A percentile compares a stretch with the other conserved stretches of the same genome.
Conservation (phyloP, 2,329 filamentous ascomycete species). For the Neonectria faginata region DNA sequence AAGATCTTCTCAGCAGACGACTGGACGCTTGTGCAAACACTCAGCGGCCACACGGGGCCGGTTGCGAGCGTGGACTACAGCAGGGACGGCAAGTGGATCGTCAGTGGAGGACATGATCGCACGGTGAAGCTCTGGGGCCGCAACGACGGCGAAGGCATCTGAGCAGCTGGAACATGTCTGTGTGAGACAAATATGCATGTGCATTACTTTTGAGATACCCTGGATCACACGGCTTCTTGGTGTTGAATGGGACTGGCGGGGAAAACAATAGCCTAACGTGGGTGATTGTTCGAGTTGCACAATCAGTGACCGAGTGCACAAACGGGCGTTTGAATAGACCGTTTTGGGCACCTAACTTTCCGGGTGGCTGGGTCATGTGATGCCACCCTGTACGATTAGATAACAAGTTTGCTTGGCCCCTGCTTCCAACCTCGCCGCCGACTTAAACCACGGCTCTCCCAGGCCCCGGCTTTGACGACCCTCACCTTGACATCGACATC, state of each 20-base stretch:
- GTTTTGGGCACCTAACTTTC: slow-evolving; percentile 14
- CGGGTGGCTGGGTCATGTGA: slow-evolving; percentile 39
- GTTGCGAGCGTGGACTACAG: slow-evolving; percentile 93
- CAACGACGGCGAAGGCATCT: slow-evolving; percentile 75
- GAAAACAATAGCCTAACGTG: neutral
- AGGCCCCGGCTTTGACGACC: slow-evolving; percentile 29
- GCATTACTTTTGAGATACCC: slow-evolving; percentile 44
- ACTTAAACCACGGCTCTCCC: slow-evolving; percentile 18
- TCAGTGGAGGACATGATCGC: slow-evolving; percentile 91
- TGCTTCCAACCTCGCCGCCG: slow-evolving; percentile 40
- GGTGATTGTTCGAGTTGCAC: neutral
- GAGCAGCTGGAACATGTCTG: slow-evolving; percentile 31
- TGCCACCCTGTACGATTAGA: slow-evolving; percentile 41
- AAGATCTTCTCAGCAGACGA: slow-evolving; percentile 97
- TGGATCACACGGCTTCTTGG: slow-evolving; percentile 29
- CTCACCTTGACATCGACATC: slow-evolving; percentile 24
- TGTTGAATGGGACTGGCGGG: slow-evolving; percentile 4
- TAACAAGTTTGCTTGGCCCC: slow-evolving; percentile 38
- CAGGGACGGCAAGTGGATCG: slow-evolving; percentile 88
- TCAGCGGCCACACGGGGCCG: slow-evolving; percentile 91
- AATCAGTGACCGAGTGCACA: neutral
- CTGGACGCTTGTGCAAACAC: slow-evolving; percentile 88
- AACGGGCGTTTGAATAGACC: neutral
- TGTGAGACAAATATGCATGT: slow-evolving; percentile 32
- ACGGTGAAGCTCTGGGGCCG: slow-evolving; percentile 97